A percentile compares a stretch with the other conserved stretches of the same genome.
These are phyloP conservation scores for Cutaneotrichosporon sp. DNA, from an alignment of 1,284 basidiomycete genomes.

Conservation along the genomic window DNA sequence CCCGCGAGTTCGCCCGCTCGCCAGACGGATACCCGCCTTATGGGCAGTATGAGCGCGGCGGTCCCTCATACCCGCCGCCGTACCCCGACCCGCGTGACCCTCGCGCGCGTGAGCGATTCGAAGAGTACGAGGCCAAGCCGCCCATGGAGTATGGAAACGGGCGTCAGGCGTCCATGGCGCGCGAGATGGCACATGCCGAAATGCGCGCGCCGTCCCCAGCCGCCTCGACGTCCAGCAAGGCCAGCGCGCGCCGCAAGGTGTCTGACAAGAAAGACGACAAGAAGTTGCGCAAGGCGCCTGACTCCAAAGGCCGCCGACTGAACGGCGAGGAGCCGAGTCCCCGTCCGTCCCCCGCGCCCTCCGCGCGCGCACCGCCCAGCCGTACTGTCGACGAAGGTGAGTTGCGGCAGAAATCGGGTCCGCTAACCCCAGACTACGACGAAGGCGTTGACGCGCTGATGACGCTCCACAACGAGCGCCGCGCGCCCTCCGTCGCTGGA, in stretches of 20 bases:
- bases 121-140: conserved; percentile 10
- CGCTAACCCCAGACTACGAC: conserved; percentile 48
- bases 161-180: conserved; percentile 10
- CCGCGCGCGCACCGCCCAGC: conserved; percentile 5
- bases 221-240: conserved; percentile 29
- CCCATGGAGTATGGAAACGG: conserved; percentile 7
- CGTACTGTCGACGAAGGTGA: conserved; percentile 45
- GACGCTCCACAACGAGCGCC: conserved; percentile 42
- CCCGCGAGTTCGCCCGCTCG: conserved; percentile 17
- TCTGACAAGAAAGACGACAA: conserved; percentile 9
- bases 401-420: too few relatives aligned
- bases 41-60: conserved; percentile 18
- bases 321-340: conserved; percentile 14
- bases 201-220: conserved; percentile 36
- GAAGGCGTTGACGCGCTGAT: conserved; percentile 48
- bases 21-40: conserved; percentile 14
- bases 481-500: conserved; percentile 13
- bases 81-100: conserved; percentile 9
- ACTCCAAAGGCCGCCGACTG: conserved; percentile 7
- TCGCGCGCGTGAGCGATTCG: conserved; percentile 9
- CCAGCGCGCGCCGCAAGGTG: conserved; percentile 17
- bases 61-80: conserved; percentile 9
- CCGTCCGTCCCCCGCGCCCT: conserved; percentile 12
- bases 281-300: conserved; percentile 7
- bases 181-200: conserved; percentile 14